Percentiles rank a stretch among this genome's conserved stretches.
Conservation (phyloP, 129 eudicot genomes). For the Heracleum sosnowskyi region DNA sequence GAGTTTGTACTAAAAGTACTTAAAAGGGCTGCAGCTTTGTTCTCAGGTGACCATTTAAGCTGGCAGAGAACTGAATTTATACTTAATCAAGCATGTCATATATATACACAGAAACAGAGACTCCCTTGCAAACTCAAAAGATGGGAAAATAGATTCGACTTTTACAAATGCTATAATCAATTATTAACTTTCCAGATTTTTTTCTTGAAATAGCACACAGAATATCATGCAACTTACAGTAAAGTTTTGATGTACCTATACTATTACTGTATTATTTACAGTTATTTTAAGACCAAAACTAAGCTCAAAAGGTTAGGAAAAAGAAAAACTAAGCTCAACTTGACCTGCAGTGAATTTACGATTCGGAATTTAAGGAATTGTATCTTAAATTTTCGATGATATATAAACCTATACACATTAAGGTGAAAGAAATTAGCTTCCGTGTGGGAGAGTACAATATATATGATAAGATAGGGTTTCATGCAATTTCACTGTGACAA, state of each 20-base stretch:
- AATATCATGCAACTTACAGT: background rate
- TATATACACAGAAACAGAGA: too few species aligned
- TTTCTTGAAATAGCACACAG: background rate
- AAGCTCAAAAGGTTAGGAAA: too few species aligned
- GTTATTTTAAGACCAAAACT: background rate
- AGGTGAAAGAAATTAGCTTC: background rate
- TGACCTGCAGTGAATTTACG: background rate
- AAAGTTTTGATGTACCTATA: background rate
- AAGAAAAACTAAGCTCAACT: background rate
- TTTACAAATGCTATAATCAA: background rate
- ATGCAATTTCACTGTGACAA: background rate
- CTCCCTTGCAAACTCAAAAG: background rate
- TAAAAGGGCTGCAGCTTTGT: background rate
- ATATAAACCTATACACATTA: background rate
- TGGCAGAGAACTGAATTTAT: background rate
- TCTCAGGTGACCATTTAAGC: background rate
- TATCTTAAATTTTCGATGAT: background rate
- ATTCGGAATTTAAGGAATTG: background rate
- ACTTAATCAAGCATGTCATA: background rate
- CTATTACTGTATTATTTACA: background rate
- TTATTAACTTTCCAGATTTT: background rate
- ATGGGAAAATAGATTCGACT: background rate
- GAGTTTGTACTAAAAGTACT: background rate
- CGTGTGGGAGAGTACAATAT: background rate
- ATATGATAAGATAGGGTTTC: background rate